Evolutionary conservation across 352 stramenopile genomes (phyloP).

Genomic region (Globisporangium ultimum): DNA sequence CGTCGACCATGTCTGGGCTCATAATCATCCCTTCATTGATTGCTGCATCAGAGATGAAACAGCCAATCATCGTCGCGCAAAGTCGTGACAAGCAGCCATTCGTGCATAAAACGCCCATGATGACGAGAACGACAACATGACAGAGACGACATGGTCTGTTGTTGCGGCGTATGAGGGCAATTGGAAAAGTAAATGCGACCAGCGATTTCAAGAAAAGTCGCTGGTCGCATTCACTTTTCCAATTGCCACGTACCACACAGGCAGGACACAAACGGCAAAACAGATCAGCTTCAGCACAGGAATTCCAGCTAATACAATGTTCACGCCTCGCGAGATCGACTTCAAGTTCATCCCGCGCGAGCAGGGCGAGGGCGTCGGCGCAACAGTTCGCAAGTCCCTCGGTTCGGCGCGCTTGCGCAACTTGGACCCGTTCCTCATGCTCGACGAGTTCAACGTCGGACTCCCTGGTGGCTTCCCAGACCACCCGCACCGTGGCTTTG

Average conservation of each 20-base stretch:
- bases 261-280: neutral
- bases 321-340: neutral
- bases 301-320: neutral
- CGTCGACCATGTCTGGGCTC: too few relatives aligned
- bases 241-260: neutral
- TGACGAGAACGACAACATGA: neutral
- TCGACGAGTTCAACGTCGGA: slow-evolving; percentile 41
- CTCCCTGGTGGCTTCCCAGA: slow-evolving; percentile 79
- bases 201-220: neutral
- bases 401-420: slow-evolving; percentile 24
- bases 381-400: slow-evolving; percentile 33
- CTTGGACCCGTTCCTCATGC: slow-evolving; percentile 53
- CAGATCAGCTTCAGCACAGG: too few relatives aligned
- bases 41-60: neutral
- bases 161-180: too few relatives aligned
- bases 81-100: neutral
- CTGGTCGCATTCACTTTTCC: neutral
- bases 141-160: too few relatives aligned
- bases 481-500: slow-evolving; percentile 89
- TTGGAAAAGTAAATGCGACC: neutral
- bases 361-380: slow-evolving; percentile 33
- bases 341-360: slow-evolving; percentile 23
- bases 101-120: neutral
- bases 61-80: neutral
- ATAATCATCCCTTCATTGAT: neutral